Base-by-base conservation (phyloP, 306 rosid genomes). In the Vigna nakashimae region DNA sequence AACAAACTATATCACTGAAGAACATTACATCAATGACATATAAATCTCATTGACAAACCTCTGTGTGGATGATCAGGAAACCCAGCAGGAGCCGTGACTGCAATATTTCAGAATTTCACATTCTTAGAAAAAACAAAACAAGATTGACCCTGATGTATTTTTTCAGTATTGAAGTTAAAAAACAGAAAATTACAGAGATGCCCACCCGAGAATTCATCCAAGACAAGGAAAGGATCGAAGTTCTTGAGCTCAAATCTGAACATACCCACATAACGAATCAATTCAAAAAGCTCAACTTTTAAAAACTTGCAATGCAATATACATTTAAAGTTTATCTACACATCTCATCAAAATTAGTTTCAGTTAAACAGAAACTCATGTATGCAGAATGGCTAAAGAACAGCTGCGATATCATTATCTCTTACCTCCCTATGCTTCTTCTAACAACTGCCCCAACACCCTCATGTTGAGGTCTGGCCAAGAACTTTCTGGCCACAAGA, bases 61-160 rank as follows among this genome's bases (percentile, higher is more conserved):
- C 99, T 90, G 45, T 95, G 99, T 77, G 99, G 98, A 86, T 95
- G 99, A 86, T 95, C 99, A 34, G 92, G 99, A 73, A 95, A 95
- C 9, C 99, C 99, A 87, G 98, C 96, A 42, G 99, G 99, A 85
- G 97, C 92, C 65, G 97, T 71, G 28, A 91, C 98, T 95, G 92
- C 80, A 84, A 79, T 24, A 82, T 63, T 59, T 6, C 52, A 62
- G 62, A 81, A 12, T 65, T 18, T 66, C 65, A 38, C 75, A 77
- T 53, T 71, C 15, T 82, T 40, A 82, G 64, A 58, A 58, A 50
- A 58, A 36, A 67, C 42, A 60, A 14, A 53, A 68, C 8, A 69
- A 81, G 16, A 77, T 32, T 59, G 63, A 56, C 13, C 48, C 16
- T 9, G 30, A 6, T 9, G 24, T 13, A 20, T 2, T 2, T 20